These are phyloP conservation scores for Claviceps spartinae DNA, from an alignment of 2,329 filamentous ascomycete genomes.

Conservation along the genomic window DNA sequence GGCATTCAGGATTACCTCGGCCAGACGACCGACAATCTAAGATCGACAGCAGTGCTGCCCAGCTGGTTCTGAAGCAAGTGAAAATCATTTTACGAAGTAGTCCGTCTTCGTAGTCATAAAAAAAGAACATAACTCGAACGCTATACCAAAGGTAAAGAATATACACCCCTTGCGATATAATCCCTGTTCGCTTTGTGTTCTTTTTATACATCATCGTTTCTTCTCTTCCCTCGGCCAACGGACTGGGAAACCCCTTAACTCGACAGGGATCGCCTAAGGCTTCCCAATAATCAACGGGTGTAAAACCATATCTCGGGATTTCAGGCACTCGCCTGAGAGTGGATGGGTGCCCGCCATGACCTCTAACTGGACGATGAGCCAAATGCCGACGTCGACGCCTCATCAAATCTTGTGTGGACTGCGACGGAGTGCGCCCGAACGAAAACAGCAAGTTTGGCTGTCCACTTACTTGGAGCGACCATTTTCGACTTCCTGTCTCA, in stretches of 20 bases:
- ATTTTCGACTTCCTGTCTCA: neutral
- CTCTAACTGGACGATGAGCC: too few species aligned
- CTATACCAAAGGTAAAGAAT: neutral
- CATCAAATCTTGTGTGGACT: too few species aligned
- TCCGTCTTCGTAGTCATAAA: neutral
- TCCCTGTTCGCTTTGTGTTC: neutral
- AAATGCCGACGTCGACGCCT: too few species aligned
- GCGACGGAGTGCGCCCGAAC: too few species aligned
- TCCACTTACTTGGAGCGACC: neutral
- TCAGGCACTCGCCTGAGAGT: too few species aligned
- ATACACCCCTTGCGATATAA: neutral
- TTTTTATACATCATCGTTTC: too few species aligned
- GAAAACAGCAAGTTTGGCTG: neutral
- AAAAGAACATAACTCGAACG: neutral
- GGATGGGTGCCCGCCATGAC: too few species aligned
- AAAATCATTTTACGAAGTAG: neutral
- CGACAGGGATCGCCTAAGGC: too few species aligned
- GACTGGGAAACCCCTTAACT: too few species aligned
- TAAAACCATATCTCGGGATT: too few species aligned
- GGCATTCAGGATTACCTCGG: neutral
- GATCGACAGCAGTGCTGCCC: conserved; percentile 7
- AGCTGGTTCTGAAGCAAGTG: conserved; percentile 13
- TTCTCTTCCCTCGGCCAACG: too few species aligned
- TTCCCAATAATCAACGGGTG: too few species aligned
- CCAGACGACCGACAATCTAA: neutral